These are phyloP conservation scores for Pestalotiopsis sp. DNA, from an alignment of 2,329 filamentous ascomycete genomes.

Conservation along the genomic window DNA sequence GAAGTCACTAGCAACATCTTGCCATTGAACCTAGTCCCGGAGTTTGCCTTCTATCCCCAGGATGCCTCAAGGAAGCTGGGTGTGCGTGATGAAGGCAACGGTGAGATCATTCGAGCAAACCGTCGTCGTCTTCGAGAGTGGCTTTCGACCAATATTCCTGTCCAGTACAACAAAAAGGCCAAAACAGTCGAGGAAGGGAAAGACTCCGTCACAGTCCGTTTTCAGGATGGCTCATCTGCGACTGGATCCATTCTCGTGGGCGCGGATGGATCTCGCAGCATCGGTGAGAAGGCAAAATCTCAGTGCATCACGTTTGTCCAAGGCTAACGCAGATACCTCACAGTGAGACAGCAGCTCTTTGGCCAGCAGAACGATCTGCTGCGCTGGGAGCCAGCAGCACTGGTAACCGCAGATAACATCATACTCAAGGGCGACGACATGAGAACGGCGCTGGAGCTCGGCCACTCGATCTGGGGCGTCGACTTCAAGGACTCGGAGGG, in stretches of 20 bases:
- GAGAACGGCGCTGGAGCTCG: constrained; percentile 26
- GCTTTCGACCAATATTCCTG: constrained; percentile 26
- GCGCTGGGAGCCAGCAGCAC: background rate
- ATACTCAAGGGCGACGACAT: constrained; percentile 24
- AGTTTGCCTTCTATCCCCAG: background rate
- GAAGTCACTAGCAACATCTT: background rate
- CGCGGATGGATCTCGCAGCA: constrained; percentile 28
- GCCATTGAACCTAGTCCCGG: background rate
- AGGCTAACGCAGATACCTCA: no score
- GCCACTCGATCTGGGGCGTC: constrained; percentile 23
- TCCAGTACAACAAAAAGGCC: constrained; percentile 27
- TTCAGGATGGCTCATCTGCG: constrained; percentile 27
- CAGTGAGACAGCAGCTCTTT: constrained; percentile 18
- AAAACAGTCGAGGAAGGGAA: constrained; percentile 19
- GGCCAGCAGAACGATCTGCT: background rate
- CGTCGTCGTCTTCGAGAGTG: constrained; percentile 25
- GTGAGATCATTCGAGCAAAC: constrained; percentile 20
- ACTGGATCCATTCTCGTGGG: constrained; percentile 28
- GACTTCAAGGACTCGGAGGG: background rate
- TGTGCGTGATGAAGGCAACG: background rate
- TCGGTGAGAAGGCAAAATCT: background rate
- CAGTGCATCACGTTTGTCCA: background rate
- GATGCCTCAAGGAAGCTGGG: background rate
- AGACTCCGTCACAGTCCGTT: constrained; percentile 22
- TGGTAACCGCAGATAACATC: constrained; percentile 24